A percentile compares a stretch with the other conserved stretches of the same genome.
phyloP scores from a whole-genome alignment of 768 basidiomycete genomes.

The Mycena leptocephala region DNA sequence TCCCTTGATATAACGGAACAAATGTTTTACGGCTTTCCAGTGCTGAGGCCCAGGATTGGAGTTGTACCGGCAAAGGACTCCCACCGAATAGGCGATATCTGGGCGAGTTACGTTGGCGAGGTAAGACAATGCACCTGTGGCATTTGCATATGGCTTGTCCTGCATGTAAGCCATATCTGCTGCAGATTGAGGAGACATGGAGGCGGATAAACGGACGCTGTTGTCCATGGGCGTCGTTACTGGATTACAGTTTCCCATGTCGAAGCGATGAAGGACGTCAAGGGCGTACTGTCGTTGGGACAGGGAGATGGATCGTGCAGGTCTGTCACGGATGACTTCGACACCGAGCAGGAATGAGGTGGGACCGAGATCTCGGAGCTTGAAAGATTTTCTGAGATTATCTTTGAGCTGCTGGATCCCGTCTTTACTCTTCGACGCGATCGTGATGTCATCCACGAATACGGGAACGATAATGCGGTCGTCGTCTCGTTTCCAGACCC shows the following conservation, averaged over 20 bases:
- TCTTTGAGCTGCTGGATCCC: too few relatives aligned
- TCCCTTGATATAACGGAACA: slow-evolving; percentile 37
- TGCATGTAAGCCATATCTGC: too few relatives aligned
- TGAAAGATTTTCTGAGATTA: too few relatives aligned
- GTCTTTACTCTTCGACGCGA: too few relatives aligned
- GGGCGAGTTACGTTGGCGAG: too few relatives aligned
- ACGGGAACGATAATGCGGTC: too few relatives aligned
- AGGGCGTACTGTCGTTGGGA: background rate
- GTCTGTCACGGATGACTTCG: too few relatives aligned
- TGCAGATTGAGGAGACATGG: background rate
- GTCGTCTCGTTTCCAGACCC: too few relatives aligned
- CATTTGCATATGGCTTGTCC: too few relatives aligned
- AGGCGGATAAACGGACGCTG: background rate
- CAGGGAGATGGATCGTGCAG: background rate
- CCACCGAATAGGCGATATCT: slow-evolving; percentile 8
- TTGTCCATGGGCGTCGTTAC: slow-evolving; percentile 1
- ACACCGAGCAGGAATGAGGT: slow-evolving; percentile 4
- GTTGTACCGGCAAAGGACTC: slow-evolving; percentile 32
- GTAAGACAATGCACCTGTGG: too few relatives aligned
- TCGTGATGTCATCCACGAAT: too few relatives aligned
- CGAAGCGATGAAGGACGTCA: background rate
- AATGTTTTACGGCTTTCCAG: slow-evolving; percentile 40
- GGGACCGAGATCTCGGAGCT: background rate
- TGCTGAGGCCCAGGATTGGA: slow-evolving; percentile 38
- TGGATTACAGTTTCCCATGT: background rate